Conservation (phyloP, 2,329 filamentous ascomycete species). For the Drechslerella stenobrocha region DNA sequence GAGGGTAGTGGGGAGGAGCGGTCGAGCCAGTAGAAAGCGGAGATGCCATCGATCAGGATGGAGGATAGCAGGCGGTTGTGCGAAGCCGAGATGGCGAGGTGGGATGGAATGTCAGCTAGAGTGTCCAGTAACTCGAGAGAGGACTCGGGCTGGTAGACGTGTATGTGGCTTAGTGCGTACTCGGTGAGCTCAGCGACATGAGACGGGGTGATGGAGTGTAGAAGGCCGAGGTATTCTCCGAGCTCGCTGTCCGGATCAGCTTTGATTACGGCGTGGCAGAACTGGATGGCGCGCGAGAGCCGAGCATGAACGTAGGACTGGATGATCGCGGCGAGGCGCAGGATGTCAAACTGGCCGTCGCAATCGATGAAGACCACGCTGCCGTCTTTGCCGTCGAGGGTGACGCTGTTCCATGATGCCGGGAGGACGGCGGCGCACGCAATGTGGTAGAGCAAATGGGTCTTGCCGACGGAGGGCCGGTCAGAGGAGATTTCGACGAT, state of each 20-base stretch:
- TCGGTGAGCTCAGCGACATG: conserved; percentile 23
- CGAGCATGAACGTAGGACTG: conserved; percentile 17
- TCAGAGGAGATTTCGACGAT: conserved; percentile 46
- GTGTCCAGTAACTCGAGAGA: conserved; percentile 35
- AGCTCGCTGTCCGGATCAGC: conserved; percentile 2
- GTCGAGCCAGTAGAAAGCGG: conserved; percentile 49
- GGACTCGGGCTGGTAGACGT: conserved; percentile 28
- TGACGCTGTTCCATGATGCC: conserved; percentile 51
- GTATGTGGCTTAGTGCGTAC: conserved; percentile 30
- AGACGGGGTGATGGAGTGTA: conserved; percentile 10
- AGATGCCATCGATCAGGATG: conserved; percentile 46
- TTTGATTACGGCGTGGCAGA: conserved; percentile 8
- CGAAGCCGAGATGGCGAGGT: conserved; percentile 26
- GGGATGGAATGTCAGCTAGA: conserved; percentile 21
- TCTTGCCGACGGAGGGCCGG: conserved; percentile 59
- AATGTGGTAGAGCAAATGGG: conserved; percentile 64
- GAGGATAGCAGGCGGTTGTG: conserved; percentile 19
- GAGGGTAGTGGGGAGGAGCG: conserved; percentile 11
- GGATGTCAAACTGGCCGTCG: conserved; percentile 61
- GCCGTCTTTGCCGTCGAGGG: conserved; percentile 58
- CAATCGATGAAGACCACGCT: conserved; percentile 64
- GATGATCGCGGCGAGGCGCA: conserved; percentile 24
- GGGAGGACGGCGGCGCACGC: conserved; percentile 62
- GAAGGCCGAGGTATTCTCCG: conserved; percentile 19
- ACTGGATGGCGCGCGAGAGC: conserved; percentile 20